These are phyloP conservation scores for Cyberlindnera veronae DNA, from an alignment of 805 yeast species.

Conservation along the genomic window DNA sequence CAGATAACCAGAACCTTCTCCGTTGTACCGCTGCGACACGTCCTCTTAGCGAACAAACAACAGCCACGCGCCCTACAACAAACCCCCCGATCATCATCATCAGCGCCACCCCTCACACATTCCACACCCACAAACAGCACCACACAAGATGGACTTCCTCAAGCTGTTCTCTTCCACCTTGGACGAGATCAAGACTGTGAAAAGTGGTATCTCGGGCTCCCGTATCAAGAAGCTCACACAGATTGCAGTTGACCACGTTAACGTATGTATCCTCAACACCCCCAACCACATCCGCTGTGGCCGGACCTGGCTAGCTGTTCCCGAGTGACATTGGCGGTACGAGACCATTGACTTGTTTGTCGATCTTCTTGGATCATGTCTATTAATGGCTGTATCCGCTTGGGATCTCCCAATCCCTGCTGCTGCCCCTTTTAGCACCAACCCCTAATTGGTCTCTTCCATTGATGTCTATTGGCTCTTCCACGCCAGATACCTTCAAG, in stretches of 20 bases:
- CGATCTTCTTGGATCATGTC: too few species aligned
- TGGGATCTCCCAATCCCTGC: too few species aligned
- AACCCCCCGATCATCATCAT: too few species aligned
- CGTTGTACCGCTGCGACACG: too few species aligned
- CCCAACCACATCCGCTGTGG: background rate
- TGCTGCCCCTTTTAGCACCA: too few species aligned
- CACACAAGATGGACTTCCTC: background rate
- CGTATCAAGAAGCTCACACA: conserved; percentile 86
- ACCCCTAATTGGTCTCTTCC: background rate
- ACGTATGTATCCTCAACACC: conserved; percentile 18
- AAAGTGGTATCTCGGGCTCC: conserved; percentile 92
- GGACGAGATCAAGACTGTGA: conserved; percentile 46
- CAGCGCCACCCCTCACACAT: too few species aligned
- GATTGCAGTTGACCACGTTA: conserved; percentile 66
- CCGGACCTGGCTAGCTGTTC: background rate
- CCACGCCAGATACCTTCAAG: background rate
- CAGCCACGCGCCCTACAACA: too few species aligned
- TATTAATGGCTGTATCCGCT: too few species aligned
- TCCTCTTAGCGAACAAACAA: too few species aligned
- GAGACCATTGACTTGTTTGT: background rate
- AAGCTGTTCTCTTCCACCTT: conserved; percentile 23
- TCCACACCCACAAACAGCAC: too few species aligned
- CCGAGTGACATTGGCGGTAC: background rate
- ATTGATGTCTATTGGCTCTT: background rate
- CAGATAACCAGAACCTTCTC: too few species aligned